Percentiles rank a stretch among this genome's conserved stretches.
Conservation (phyloP, 805 yeast genomes). For the Wickerhamomyces mucosus region DNA sequence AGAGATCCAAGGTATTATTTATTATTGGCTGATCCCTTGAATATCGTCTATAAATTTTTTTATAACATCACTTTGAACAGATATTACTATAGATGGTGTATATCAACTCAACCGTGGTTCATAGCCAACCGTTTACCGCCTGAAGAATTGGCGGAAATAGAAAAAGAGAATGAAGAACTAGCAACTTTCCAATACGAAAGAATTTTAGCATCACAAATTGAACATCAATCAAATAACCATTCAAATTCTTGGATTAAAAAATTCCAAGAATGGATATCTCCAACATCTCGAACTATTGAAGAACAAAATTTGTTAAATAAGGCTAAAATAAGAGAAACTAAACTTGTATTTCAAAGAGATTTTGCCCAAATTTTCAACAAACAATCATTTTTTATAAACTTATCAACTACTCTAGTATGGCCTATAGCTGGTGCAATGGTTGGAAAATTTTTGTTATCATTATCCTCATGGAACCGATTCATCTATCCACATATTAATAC, state of each 20-base stretch:
- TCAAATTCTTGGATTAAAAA: conserved; percentile 2
- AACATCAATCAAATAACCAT: background rate
- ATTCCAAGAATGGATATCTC: conserved; percentile 2
- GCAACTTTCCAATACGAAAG: too few relatives aligned
- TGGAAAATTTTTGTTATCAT: conserved; percentile 15
- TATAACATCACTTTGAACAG: conserved; percentile 22
- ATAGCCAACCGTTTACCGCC: conserved; percentile 22
- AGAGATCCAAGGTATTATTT: conserved; percentile 9
- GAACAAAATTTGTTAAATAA: conserved; percentile 7
- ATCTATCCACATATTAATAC: conserved; percentile 19
- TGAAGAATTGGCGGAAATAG: conserved; percentile 24
- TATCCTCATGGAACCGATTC: conserved; percentile 15
- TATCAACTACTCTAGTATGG: conserved; percentile 15
- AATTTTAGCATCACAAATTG: conserved; percentile 2
- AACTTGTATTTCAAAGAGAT: conserved; percentile 20
- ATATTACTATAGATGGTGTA: conserved; percentile 26
- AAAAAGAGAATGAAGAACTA: conserved; percentile 20
- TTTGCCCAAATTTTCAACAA: conserved; percentile 19
- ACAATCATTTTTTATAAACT: conserved; percentile 8
- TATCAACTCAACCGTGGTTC: conserved; percentile 25
- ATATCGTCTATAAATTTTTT: conserved; percentile 9
- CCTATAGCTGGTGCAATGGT: conserved; percentile 22
- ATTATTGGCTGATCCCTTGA: conserved; percentile 6
- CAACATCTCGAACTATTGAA: conserved; percentile 1
- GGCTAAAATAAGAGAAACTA: conserved; percentile 18